Conservation (phyloP, 1,139 yeast species). For the Trichomonascaceae sp. region DNA sequence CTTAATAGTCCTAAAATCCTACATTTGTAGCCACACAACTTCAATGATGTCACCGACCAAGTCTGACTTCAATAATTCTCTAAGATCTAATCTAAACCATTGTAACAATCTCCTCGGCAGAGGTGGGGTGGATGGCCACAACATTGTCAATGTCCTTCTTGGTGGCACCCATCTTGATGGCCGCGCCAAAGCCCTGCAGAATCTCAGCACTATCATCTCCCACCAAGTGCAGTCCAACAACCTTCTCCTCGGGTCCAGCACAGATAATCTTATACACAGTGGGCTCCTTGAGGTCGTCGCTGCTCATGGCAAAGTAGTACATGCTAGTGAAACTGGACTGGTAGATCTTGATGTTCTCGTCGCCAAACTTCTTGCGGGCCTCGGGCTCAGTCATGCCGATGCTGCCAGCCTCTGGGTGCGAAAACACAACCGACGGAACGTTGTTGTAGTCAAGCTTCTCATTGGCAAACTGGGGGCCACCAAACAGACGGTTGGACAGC, state of each 20-base stretch:
- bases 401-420: constrained; percentile 96
- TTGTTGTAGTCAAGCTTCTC: constrained; percentile 72
- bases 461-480: constrained; percentile 43
- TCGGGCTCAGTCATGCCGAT: constrained; percentile 73
- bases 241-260: constrained; percentile 76
- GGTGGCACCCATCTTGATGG: constrained; percentile 88
- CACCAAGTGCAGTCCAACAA: constrained; percentile 85
- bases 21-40: no score
- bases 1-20: no score
- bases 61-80: no score
- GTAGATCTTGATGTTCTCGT: constrained; percentile 69
- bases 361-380: constrained; percentile 69
- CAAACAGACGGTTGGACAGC: constrained; percentile 81
- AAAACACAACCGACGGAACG: constrained; percentile 83
- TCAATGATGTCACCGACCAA: no score
- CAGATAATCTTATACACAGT: constrained; percentile 74
- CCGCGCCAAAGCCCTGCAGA: constrained; percentile 96
- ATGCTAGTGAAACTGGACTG: constrained; percentile 74
- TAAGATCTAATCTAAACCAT: constrained; percentile 39
- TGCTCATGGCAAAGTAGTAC: constrained; percentile 70
- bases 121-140: constrained; percentile 97
- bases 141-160: constrained; percentile 87
- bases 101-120: constrained; percentile 95
- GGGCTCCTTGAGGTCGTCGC: constrained; percentile 60
- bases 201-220: constrained; percentile 89